Base-by-base conservation (phyloP, 2,329 filamentous ascomycete species). In the Helotiales sp. region DNA sequence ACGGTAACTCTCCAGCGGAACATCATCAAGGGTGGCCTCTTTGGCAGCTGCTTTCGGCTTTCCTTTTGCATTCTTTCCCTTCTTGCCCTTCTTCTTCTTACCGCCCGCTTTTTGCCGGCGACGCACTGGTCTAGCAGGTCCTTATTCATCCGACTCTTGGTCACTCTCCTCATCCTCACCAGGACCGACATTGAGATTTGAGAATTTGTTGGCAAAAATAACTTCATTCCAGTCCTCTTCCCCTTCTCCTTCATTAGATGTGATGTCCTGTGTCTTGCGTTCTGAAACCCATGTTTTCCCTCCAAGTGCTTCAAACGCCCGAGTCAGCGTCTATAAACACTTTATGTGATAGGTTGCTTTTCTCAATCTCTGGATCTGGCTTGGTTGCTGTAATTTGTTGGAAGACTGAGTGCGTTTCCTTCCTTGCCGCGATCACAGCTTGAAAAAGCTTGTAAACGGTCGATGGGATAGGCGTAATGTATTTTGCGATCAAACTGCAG, bases 1-100 rank as follows among this genome's bases (percentile, higher is more conserved):
- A 24, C 71, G 70, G 60, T 76, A 79, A 51, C 71, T 76, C 54
- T 80, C 76, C 19, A 80, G 47, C 0, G 77, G 74, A 3, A 78
- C 58, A n/a, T 76, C 71, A 2, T 74, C 71, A 19, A 74, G 58
- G 15, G 13, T 61, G 4, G 64, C 5, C 27, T 69, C 62, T 15
- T 63, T 66, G 62, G 61, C 65, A 55, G 36, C 67, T 19, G 50
- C 62, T 25, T 12, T 13, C 40, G 27, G 19, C 24, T 40, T 71
- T 65, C 50, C 51, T 59, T 59, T 65, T 69, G n/a, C n/a, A n/a
- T n/a, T n/a, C n/a, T n/a, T n/a, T n/a, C n/a, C n/a, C n/a, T n/a
- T n/a, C n/a, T n/a, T n/a, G n/a, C n/a, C n/a, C n/a, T n/a, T n/a
- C n/a, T n/a, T n/a, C n/a, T n/a, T n/a, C n/a, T n/a, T n/a, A n/a